These are phyloP conservation scores for Diaporthe humulicola DNA, from an alignment of 2,329 filamentous ascomycete species.

Conservation along the genomic window DNA sequence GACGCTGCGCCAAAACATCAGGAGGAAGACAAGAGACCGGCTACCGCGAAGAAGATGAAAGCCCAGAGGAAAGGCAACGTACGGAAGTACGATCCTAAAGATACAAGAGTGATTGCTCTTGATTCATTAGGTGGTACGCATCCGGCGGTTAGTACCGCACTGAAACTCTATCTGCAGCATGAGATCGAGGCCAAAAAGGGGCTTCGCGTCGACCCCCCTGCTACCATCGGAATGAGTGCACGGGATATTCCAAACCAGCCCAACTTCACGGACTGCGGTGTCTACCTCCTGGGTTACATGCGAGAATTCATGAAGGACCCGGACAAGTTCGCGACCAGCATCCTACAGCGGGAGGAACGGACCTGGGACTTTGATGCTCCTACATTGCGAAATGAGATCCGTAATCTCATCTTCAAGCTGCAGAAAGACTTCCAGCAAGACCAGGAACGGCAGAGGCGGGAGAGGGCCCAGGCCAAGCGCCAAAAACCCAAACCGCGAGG, in stretches of 20 bases:
- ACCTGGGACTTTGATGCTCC: constrained; percentile 68
- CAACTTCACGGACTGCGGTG: constrained; percentile 90
- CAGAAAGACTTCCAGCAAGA: constrained; percentile 68
- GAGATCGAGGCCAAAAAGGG: constrained; percentile 77
- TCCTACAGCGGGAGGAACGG: constrained; percentile 71
- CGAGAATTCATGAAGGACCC: constrained; percentile 85
- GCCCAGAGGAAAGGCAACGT: constrained; percentile 47
- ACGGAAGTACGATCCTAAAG: constrained; percentile 60
- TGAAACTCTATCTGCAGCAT: constrained; percentile 82
- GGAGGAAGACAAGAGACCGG: not conserved
- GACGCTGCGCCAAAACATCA: not conserved
- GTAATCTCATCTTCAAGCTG: constrained; percentile 74
- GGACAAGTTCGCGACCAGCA: constrained; percentile 74
- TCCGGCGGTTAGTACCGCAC: constrained; percentile 71
- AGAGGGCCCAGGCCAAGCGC: constrained; percentile 45
- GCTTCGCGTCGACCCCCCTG: constrained; percentile 53
- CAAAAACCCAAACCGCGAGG: constrained; percentile 18
- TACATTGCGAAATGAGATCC: constrained; percentile 74
- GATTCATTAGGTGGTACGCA: constrained; percentile 84
- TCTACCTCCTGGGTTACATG: constrained; percentile 88
- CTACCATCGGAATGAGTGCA: constrained; percentile 71
- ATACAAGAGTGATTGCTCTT: constrained; percentile 84
- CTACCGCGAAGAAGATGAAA: constrained; percentile 40
- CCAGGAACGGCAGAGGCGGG: constrained; percentile 53
- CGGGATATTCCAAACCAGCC: constrained; percentile 82